Evolutionary conservation across 495 filamentous ascomycete species (phyloP).

Genomic region (Talaromyces liani): DNA sequence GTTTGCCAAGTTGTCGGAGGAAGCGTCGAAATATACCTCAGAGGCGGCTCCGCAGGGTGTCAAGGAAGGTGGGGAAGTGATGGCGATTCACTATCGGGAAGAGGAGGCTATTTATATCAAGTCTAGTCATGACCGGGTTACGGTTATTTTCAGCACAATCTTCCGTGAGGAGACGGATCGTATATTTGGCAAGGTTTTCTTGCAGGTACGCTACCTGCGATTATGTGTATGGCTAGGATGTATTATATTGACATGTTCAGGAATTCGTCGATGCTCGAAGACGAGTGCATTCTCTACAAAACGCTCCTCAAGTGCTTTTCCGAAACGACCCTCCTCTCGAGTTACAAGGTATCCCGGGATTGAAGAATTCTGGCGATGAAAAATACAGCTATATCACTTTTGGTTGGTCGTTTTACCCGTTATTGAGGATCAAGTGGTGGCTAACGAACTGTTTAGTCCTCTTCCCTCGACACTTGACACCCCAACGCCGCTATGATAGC

Average conservation of each 20-base stretch:
- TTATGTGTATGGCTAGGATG: not conserved
- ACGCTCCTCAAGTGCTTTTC: conserved; percentile 97
- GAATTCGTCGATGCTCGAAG: conserved; percentile 96
- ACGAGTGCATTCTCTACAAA: conserved; percentile 76
- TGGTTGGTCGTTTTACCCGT: conserved; percentile 45
- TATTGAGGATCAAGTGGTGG: no score
- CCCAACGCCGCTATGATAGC: conserved; percentile 81
- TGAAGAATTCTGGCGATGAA: conserved; percentile 60
- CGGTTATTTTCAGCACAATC: conserved; percentile 97
- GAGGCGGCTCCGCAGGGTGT: conserved; percentile 88
- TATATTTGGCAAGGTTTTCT: conserved; percentile 93
- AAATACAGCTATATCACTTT: conserved; percentile 98
- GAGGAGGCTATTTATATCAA: conserved; percentile 99
- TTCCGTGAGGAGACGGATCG: conserved; percentile 97
- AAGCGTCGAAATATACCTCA: conserved; percentile 80
- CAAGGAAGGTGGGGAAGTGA: conserved; percentile 81
- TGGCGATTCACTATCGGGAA: conserved; percentile 95
- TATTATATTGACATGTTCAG: conserved; percentile 27
- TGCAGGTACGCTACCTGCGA: conserved; percentile 42
- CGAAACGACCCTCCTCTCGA: conserved; percentile 91
- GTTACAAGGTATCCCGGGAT: conserved; percentile 75
- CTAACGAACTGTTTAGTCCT: conserved; percentile 51
- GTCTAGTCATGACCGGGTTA: conserved; percentile 91
- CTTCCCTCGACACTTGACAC: conserved; percentile 89
- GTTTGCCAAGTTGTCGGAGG: conserved; percentile 74